Percentiles rank a stretch among this genome's conserved stretches.
phyloP scores from a whole-genome alignment of 768 basidiomycete genomes.

The Pleurotus tuber-regium region DNA sequence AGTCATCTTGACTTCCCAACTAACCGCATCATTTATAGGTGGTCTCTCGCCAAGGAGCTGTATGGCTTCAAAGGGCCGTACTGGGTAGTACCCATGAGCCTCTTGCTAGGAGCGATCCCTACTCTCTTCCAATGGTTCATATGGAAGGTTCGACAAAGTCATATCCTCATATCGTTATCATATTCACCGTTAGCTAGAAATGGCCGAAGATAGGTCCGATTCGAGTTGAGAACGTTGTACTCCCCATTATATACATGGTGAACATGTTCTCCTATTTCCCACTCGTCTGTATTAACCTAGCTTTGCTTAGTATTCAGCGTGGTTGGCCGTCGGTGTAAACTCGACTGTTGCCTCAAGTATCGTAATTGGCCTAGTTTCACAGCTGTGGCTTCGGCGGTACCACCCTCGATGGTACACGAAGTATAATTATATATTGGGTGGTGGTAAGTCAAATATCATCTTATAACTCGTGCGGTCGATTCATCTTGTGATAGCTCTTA shows the following conservation, averaged over 20 bases:
- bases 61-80: constrained; percentile 56
- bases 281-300: background rate
- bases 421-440: constrained; percentile 67
- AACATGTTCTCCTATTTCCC: background rate
- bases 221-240: constrained; percentile 45
- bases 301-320: constrained; percentile 34
- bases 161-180: background rate
- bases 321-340: constrained; percentile 51
- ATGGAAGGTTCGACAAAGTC: constrained; percentile 34
- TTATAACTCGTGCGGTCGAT: background rate
- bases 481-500: constrained; percentile 37
- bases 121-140: constrained; percentile 55
- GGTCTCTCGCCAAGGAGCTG: constrained; percentile 59
- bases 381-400: constrained; percentile 54
- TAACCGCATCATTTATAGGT: constrained; percentile 55
- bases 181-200: constrained; percentile 27
- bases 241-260: constrained; percentile 57
- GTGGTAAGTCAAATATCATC: constrained; percentile 19
- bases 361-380: constrained; percentile 54
- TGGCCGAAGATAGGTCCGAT: constrained; percentile 55
- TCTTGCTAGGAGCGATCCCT: constrained; percentile 51
- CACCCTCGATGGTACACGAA: constrained; percentile 66
- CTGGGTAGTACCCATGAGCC: constrained; percentile 50
- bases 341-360: constrained; percentile 47
- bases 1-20: constrained; percentile 33